Base-by-base conservation (phyloP, 441 rosid species). In the Kokia cookei region DNA sequence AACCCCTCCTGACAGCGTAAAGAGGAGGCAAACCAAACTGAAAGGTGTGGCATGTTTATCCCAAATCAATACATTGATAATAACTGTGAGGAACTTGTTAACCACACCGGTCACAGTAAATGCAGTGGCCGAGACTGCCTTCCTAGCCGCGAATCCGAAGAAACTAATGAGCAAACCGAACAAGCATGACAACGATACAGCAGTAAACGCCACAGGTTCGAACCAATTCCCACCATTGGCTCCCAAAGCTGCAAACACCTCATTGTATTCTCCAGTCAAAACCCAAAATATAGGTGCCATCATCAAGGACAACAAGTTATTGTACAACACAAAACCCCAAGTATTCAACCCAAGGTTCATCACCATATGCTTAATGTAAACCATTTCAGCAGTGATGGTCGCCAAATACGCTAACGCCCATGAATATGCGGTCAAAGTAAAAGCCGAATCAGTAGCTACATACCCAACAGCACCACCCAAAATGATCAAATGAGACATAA, bases 51-150 rank as follows among this genome's bases (percentile, higher is more conserved):
- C 99, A 60, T 95, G 99, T 80, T 93, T 95, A 81, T 93, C 99
- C 99, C 99, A 95, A 51, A 95, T 95, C 78, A 86, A 11, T 58
- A 95, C 97, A 83, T 95, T 93, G 83, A 95, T 93, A 65, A 87
- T 88, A 75, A 95, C 96, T 0, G 97, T 95, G 35, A 95, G 94
- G 62, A 95, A 93, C 88, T 95, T 95, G 75, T 95, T 93, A 40
- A 95, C 99, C 71, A 93, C 99, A 57, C 99, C 99, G 5, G 98
- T 95, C 43, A 93, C 98, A 0, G 99, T 95, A 71, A 93, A 95
- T 3, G 99, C 98, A 0, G 98, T 95, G 1, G 99, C 98, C 0
- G 98, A 95, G 59, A 95, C 86, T 0, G 95, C 98, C 83, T 80
- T 88, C 84, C 99, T 89, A n/a, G 99, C 90, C 2, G 93, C 99